A percentile compares a stretch with the other conserved stretches of the same genome.
phyloP scores from a whole-genome alignment of 164 flowering plant species.

The Annona cherimola region DNA sequence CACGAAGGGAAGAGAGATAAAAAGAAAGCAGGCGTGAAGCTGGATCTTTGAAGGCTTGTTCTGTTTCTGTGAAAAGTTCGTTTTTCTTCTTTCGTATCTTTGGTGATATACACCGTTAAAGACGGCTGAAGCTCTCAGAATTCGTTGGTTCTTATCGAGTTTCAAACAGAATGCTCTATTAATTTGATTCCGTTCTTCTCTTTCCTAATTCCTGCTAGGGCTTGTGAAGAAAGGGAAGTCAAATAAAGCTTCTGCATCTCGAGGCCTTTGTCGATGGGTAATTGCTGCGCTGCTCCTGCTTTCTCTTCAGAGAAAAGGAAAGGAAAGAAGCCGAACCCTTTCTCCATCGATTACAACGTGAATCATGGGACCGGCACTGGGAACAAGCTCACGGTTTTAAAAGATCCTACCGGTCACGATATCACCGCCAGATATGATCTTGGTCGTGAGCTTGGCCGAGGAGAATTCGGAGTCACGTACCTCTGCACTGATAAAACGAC shows the following conservation, averaged over 20 bases:
- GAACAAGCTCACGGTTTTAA: conserved; percentile 45
- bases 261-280: conserved; percentile 55
- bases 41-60: neutral
- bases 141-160: too few relatives aligned
- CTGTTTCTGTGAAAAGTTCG: neutral
- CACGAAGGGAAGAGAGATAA: neutral
- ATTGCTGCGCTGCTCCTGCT: conserved; percentile 59
- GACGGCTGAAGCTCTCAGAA: neutral
- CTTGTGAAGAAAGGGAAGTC: too few relatives aligned
- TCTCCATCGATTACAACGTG: conserved; percentile 40
- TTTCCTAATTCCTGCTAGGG: neutral
- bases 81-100: neutral
- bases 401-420: conserved; percentile 58
- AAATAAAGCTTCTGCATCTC: neutral
- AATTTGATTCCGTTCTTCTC: neutral
- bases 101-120: neutral
- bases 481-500: conserved; percentile 59
- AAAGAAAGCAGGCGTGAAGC: neutral
- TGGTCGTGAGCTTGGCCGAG: conserved; percentile 78
- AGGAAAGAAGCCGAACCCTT: conserved; percentile 55
- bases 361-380: conserved; percentile 19
- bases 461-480: conserved; percentile 81
- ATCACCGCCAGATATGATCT: conserved; percentile 55
- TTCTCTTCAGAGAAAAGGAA: conserved; percentile 26
- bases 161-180: too few relatives aligned